Base-by-base conservation (phyloP, 768 basidiomycete species). In the Macrolepiota dolichaula region DNA sequence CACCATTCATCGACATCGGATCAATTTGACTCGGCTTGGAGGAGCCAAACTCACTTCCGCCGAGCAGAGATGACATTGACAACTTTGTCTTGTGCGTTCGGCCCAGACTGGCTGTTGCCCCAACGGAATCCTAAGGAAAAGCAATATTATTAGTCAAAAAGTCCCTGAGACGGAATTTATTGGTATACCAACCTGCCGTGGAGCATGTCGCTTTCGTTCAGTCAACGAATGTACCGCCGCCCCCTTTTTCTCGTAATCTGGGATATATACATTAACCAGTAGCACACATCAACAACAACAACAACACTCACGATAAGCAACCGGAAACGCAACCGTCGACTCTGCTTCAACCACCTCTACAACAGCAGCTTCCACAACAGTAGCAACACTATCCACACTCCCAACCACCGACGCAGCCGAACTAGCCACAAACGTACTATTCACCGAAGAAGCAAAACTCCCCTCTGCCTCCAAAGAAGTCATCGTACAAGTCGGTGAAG, bases 41-140 rank as follows among this genome's bases (percentile, higher is more conserved):
- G 27, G 46, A 17, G 22, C 50, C 22, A 22, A 58, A 51, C 3
- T 32, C 29, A 7, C 29, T 32, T 32, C 3, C 29, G 3, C 51
- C 59, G 13, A 35, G 15, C 15, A 59, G 25, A 24, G 50, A 51
- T 17, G 57, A 10, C 1, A 59, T n/a, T 1, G 57, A 59, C n/a
- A 59, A 51, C 9, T 59, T 51, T 22, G 57, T 29, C 42, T 59
- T 59, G 17, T 59, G 57, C 1, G 50, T 17, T 27, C 25, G 37
- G 22, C 50, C 27, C 10, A 51, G 38, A 1, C 32, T 59, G 13
- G 47, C 36, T 1, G 38, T 50, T 50, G 46, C 44, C 9, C 47
- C 32, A 17, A 15, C 19, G 13, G 46, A 17, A 19, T 57, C 56
- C 57, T 59, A 24, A 37, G 38, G 22, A 25, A 15, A 4, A 24